A percentile compares a stretch with the other conserved stretches of the same genome.
Evolutionary conservation across 345 rosid species (phyloP).

Genomic region (Salix viminalis): DNA sequence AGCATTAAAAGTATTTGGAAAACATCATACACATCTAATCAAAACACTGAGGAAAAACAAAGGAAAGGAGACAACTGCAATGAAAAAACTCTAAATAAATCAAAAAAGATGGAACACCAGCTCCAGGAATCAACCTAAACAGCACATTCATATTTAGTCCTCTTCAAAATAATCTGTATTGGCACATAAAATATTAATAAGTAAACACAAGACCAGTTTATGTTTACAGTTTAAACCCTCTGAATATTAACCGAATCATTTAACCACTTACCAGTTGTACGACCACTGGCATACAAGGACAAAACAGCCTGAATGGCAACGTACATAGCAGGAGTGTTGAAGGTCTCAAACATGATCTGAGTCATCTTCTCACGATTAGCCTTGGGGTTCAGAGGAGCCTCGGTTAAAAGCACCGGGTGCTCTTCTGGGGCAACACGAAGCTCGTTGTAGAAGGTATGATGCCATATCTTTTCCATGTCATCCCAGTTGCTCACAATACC

Average conservation of each 20-base stretch:
- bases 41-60: background rate
- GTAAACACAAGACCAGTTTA: background rate
- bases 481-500: constrained; percentile 97
- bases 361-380: constrained; percentile 99
- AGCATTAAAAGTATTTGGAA: background rate
- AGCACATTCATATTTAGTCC: background rate
- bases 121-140: background rate
- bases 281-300: constrained; percentile 92
- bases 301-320: constrained; percentile 95
- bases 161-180: background rate
- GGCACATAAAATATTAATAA: background rate
- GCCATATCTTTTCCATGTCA: constrained; percentile 96
- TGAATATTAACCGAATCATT: background rate
- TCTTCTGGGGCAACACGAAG: constrained; percentile 95
- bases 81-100: background rate
- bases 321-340: constrained; percentile 87
- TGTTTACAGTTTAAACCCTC: background rate
- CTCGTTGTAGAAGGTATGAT: constrained; percentile 91
- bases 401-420: constrained; percentile 72
- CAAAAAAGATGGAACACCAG: background rate
- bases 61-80: background rate
- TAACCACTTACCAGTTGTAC: constrained; percentile 71
- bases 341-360: constrained; percentile 92
- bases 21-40: background rate
- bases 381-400: constrained; percentile 95